These are phyloP conservation scores for Drosera capensis DNA, from an alignment of 148 eudicot species.

Conservation along the genomic window DNA sequence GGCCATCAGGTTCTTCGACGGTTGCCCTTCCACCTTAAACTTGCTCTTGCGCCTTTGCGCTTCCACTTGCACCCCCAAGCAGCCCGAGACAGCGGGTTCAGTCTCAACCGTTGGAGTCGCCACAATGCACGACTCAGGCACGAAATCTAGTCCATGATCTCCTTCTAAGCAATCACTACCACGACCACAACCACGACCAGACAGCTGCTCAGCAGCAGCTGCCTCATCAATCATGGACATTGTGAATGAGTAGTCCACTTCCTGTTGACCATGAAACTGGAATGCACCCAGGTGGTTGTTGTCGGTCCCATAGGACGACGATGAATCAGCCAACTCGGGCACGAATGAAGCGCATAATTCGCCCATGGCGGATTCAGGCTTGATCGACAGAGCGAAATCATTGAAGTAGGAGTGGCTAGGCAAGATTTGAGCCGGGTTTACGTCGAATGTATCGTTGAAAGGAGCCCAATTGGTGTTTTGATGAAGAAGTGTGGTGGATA, in stretches of 20 bases:
- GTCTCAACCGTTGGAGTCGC: background rate
- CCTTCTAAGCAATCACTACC: too few species aligned
- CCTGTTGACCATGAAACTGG: background rate
- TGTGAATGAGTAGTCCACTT: background rate
- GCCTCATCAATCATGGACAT: background rate
- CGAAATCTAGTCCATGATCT: background rate
- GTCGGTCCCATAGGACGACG: too few species aligned
- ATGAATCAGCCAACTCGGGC: background rate
- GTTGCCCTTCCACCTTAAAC: background rate
- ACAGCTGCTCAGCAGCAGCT: background rate
- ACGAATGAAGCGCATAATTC: background rate
- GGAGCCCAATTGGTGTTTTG: background rate
- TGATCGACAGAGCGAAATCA: background rate
- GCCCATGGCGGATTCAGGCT: too few species aligned
- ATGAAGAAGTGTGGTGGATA: background rate
- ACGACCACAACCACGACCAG: too few species aligned
- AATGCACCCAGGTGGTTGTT: background rate
- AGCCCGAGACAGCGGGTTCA: background rate
- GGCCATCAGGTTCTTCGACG: slow-evolving; percentile 6
- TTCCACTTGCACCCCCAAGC: background rate
- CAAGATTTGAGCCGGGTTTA: background rate
- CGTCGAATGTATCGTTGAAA: background rate
- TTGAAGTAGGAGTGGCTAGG: background rate
- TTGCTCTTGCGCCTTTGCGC: background rate
- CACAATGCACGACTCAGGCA: background rate